Evolutionary conservation across 495 filamentous ascomycete species (phyloP), one percentile per base, ranked within the genome.

Genomic region (Penicillium pancosmium): DNA sequence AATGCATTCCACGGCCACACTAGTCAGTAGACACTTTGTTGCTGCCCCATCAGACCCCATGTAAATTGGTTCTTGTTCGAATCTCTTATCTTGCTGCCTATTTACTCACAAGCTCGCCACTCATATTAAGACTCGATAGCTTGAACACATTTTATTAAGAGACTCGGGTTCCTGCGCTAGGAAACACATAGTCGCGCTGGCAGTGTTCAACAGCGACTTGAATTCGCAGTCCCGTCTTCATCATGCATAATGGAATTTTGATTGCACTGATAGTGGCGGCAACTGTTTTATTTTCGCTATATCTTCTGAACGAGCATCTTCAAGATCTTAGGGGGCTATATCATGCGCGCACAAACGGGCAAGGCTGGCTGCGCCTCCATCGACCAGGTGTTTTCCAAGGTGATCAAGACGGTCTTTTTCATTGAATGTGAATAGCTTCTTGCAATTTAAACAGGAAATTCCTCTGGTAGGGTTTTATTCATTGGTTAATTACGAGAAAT

Each of bases 81-180:
- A 31, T 51, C 38, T 16, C 0, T 51, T 51, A 51, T 34, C 27
- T 51, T 51, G 49, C 49, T 51, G 49, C 49, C 25, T 51, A 51
- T 12, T 38, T 35, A 51, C 21, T 25, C 15, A 36, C 3, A 0
- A 16, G 35, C 6, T 35, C 27, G 2, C 16, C 4, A 16, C 8
- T 19, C 33, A 51, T 38, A 15, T 15, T 4, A 12, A 31, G 12
- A 51, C 36, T 38, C 49, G 36, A 38, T 12, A 34, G 31, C 33
- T 25, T 18, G 16, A 5, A 51, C 34, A 18, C 10, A 25, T 51
- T 38, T 31, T 5, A 35, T 51, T 51, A 31, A 35, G 25, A 10
- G 5, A 15, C 25, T 33, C 27, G 27, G 49, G 49, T 35, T 33
- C 49, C 16, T n/a, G 11, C 25, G 3, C 7, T 16, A n/a, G 23